Percentiles rank a stretch among this genome's conserved stretches.
Evolutionary conservation across 2,329 filamentous ascomycete genomes (phyloP).

Genomic region (Cladosporium sp.): DNA sequence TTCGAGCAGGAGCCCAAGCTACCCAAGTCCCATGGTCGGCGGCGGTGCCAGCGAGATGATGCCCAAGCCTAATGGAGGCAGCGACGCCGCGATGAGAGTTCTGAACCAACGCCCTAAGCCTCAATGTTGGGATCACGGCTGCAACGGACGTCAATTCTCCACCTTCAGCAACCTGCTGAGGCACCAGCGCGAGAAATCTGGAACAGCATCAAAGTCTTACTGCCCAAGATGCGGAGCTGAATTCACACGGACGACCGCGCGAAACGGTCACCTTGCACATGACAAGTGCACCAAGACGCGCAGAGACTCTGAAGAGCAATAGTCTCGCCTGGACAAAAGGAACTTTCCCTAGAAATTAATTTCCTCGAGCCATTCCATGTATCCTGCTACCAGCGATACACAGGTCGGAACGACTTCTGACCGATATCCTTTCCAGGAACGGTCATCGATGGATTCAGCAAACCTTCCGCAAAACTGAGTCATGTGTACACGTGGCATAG

Average conservation of each 20-base stretch:
- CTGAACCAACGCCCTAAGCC: conserved; percentile 64
- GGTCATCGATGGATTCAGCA: background rate
- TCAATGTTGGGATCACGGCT: conserved; percentile 95
- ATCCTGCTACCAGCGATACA: background rate
- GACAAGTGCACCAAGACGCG: conserved; percentile 82
- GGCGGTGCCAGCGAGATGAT: conserved; percentile 22
- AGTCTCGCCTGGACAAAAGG: background rate
- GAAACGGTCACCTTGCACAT: conserved; percentile 80
- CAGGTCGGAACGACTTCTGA: background rate
- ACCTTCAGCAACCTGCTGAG: conserved; percentile 92
- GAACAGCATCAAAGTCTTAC: conserved; percentile 79
- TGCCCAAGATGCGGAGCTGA: conserved; percentile 90
- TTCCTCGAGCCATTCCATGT: background rate
- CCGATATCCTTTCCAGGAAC: background rate
- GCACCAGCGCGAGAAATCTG: conserved; percentile 91
- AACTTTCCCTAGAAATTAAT: background rate
- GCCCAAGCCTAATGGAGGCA: conserved; percentile 15
- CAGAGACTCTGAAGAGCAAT: conserved; percentile 40
- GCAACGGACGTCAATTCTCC: conserved; percentile 91
- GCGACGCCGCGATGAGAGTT: conserved; percentile 29
- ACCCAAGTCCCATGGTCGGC: conserved; percentile 24
- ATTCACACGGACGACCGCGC: conserved; percentile 82
- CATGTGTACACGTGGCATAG: background rate
- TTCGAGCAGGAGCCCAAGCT: conserved; percentile 15
- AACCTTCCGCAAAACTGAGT: background rate